Evolutionary conservation across 768 basidiomycete genomes (phyloP), one percentile per base, ranked within the genome.

Genomic region (Clitopilus hobsonii): DNA sequence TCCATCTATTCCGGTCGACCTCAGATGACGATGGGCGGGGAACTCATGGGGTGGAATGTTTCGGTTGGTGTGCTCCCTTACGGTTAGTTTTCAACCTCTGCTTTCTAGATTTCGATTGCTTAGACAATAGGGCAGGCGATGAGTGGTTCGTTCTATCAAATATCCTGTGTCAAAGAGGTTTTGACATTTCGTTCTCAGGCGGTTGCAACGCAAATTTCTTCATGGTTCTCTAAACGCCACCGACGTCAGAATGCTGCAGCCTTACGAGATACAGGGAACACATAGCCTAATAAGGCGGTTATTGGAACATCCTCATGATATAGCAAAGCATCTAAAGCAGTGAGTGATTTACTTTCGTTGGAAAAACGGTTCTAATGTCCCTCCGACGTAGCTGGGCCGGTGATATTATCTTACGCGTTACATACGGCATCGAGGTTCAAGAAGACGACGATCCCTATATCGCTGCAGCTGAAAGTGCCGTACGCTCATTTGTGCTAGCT

Each of bases 361-460:
- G 58, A 36, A 28, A 27, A 22, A n/a, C n/a, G n/a, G 23, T 18
- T 5, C 13, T 24, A 14, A 27, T 20, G 18, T 2, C 16, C 18
- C 22, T 30, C 22, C 8, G 51, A 13, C 8, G 20, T 45, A 81
- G 79, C 45, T 68, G 80, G 29, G 76, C 81, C 13, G 82, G 82
- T 3, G 72, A 74, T 11, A 76, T 83, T 36, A 83, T 85, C 24
- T 60, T 85, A 50, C 71, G 74, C 23, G 68, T 83, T 8, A 77
- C 81, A 1, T 82, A 84, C 55, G 83, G 83, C 20, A 82, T 82
- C 49, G 72, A 81, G 52, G 80, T 83, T 3, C 71, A 76, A 58
- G 82, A 83, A 18, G 71, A 72, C 8, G 63, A 73, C 16, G 82
- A 84, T 52, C 78, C 80, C 0, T 80, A 79, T 53, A 69, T 84